These are phyloP conservation scores for Hymenoscyphus occultus DNA, from an alignment of 2,329 filamentous ascomycete genomes.

Conservation along the genomic window DNA sequence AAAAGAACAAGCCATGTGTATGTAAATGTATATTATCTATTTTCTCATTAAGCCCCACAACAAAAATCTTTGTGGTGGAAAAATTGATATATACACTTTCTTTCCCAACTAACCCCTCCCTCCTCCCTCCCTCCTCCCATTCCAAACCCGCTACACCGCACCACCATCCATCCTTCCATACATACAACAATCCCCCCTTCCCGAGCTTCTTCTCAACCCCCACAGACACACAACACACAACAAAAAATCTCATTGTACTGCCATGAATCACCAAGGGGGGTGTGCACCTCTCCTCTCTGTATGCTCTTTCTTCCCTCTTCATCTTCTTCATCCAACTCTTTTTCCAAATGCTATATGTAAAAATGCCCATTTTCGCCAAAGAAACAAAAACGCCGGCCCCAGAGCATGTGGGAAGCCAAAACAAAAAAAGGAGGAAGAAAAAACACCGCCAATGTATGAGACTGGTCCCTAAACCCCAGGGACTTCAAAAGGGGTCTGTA, in stretches of 20 bases:
- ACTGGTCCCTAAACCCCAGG: neutral
- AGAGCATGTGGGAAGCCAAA: neutral
- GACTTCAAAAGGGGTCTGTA: neutral
- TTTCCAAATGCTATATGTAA: constrained; percentile 4
- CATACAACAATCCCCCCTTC: neutral
- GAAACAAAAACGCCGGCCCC: neutral
- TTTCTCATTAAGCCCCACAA: neutral
- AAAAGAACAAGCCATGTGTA: no score
- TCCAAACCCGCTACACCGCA: neutral
- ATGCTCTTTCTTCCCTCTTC: neutral
- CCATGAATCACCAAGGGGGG: neutral
- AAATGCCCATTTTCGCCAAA: neutral
- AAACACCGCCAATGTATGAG: neutral
- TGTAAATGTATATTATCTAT: neutral
- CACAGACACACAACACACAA: neutral
- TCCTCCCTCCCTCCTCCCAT: neutral
- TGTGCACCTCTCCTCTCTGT: neutral
- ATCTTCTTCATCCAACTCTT: neutral
- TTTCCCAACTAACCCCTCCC: neutral
- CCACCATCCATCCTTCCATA: neutral
- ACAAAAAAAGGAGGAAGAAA: neutral
- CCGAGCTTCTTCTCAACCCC: no score
- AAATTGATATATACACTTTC: neutral
- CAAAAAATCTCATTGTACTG: neutral
- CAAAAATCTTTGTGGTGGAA: no score